Base-by-base conservation (phyloP, 2,329 filamentous ascomycete genomes). In the Monosporascus sp. region DNA sequence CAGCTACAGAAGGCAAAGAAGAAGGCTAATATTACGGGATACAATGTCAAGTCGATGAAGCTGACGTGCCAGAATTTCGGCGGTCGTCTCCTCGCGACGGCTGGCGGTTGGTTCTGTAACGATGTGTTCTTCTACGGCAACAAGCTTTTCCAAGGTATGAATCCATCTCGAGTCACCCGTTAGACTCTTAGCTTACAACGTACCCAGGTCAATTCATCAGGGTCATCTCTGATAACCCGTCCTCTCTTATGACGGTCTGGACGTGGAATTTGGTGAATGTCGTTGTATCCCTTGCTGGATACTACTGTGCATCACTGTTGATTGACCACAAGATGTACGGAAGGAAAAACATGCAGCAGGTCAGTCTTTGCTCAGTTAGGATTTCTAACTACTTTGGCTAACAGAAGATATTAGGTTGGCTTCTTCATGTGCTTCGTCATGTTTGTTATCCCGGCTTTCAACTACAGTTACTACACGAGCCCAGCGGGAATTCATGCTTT, bases 121-220 rank as follows among this genome's bases (percentile, higher is more conserved):
- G 93, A 97, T 67, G 88, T 97, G 60, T 97, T 97, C 81, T 97
- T 97, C 79, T 97, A 97, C 76, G 93, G 93, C 63, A 97, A 96
- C 86, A 97, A 96, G 81, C 86, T 97, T 51, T 97, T 97, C 82
- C 92, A 96, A 75, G 83, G 63, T 64, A 58, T 55, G 63, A 15
- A 17, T 2, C 24, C 38, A 39, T 9, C 17, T 39, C 18, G 9
- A n/a, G 14, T 7, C 6, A 20, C 5, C 8, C 6, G 4, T 37
- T 35, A 31, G 14, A 47, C 20, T 47, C 44, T 47, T 43, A 18
- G 51, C 54, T 60, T 49, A 56, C 53, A 45, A 37, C 14, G 14
- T 18, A 20, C 22, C 4, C 17, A 65, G 63, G 82, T 57, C 83
- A 93, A 68, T 97, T 97, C 75, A 96, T 97, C 73, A 77, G 76